Base-by-base conservation (phyloP, 352 stramenopile genomes). In the Vaucheria bursata region DNA sequence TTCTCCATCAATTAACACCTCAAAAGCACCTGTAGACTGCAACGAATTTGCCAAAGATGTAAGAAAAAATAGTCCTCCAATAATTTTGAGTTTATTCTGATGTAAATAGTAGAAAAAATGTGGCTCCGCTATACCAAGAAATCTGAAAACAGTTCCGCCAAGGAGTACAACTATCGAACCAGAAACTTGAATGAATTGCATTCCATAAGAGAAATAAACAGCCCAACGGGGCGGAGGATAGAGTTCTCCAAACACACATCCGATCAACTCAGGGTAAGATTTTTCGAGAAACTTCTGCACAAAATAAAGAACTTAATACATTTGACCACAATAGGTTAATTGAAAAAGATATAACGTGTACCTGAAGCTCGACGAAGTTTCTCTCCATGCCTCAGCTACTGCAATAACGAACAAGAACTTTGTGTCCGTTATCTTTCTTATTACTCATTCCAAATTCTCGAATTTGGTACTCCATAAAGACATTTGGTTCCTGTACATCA, bases 291-390 rank as follows among this genome's bases (percentile, higher is more conserved):
- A 86, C 78, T 71, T 71, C 65, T 75, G 74, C n/a, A n/a, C n/a
- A n/a, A n/a, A n/a, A n/a, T n/a, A n/a, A n/a, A n/a, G n/a, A n/a
- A n/a, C n/a, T n/a, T n/a, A n/a, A n/a, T n/a, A n/a, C n/a, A n/a
- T n/a, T n/a, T n/a, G n/a, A n/a, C n/a, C n/a, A n/a, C n/a, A n/a
- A n/a, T n/a, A n/a, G n/a, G n/a, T n/a, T n/a, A n/a, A n/a, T n/a
- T n/a, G n/a, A n/a, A n/a, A n/a, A n/a, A n/a, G n/a, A n/a, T n/a
- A n/a, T n/a, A n/a, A n/a, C n/a, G n/a, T n/a, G n/a, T n/a, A n/a
- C n/a, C n/a, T n/a, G n/a, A 72, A 85, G 69, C 71, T 86, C 79
- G 31, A 75, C 68, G 75, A 84, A 86, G 79, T 86, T 85, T 77
- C 79, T 83, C 82, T 81, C 69, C n/a, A n/a, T n/a, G n/a, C n/a